Percentiles rank a stretch among this genome's conserved stretches.
These are phyloP conservation scores for Clonostachys rosea DNA, from an alignment of 2,329 filamentous ascomycete genomes.

Conservation along the genomic window DNA sequence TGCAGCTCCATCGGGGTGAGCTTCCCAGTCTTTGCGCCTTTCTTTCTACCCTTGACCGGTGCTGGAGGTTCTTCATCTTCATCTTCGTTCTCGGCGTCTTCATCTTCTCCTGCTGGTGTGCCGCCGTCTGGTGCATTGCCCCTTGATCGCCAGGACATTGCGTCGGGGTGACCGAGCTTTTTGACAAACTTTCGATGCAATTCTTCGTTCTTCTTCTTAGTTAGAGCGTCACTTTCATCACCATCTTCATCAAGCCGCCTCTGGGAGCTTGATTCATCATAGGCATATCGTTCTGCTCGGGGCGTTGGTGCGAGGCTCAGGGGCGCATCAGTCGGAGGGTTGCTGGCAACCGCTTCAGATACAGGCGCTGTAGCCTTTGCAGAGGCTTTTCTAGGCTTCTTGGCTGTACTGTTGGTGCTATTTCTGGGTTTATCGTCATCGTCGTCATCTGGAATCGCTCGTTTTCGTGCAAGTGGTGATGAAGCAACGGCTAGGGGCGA, in stretches of 20 bases:
- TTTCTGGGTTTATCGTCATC: constrained; percentile 37
- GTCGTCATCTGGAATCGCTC: constrained; percentile 42
- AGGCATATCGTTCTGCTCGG: constrained; percentile 49
- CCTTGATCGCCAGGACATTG: constrained; percentile 59
- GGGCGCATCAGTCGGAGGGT: constrained; percentile 21
- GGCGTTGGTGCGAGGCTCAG: constrained; percentile 10
- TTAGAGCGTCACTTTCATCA: constrained; percentile 45
- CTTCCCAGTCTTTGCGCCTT: constrained; percentile 66
- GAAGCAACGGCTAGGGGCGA: constrained; percentile 15
- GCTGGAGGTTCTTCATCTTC: constrained; percentile 45
- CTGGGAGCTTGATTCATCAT: constrained; percentile 37
- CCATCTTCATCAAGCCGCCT: constrained; percentile 27
- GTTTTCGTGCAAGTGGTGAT: constrained; percentile 34
- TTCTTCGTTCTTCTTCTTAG: constrained; percentile 56
- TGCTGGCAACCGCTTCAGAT: background rate
- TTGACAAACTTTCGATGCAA: constrained; percentile 83
- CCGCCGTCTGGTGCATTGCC: constrained; percentile 38
- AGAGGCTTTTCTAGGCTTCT: constrained; percentile 4
- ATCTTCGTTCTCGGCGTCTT: constrained; percentile 51
- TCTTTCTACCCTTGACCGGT: constrained; percentile 57
- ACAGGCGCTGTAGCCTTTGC: background rate
- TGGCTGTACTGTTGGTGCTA: constrained; percentile 36
- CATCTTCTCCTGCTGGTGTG: constrained; percentile 44
- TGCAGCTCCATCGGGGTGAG: constrained; percentile 94
- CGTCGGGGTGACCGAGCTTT: constrained; percentile 84